phyloP scores from a whole-genome alignment of 108 stramenopile species.

The Nitzschia palea region DNA sequence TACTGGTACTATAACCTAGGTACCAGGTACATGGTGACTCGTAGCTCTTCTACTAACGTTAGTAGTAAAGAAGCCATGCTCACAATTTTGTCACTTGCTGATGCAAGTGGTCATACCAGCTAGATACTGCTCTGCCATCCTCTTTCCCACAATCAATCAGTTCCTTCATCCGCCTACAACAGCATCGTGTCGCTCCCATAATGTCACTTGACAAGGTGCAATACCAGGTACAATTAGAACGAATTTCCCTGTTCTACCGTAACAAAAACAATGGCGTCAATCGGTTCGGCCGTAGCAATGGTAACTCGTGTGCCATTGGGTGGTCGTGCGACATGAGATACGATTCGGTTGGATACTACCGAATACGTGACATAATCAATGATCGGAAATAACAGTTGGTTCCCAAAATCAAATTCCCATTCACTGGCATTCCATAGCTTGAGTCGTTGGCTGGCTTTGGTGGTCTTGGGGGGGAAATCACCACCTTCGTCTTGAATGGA shows the following conservation, averaged over 20 bases:
- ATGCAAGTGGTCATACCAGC: no score
- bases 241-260: conserved; percentile 14
- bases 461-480: conserved; percentile 3
- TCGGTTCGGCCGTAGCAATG: not conserved
- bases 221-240: no score
- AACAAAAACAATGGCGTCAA: not conserved
- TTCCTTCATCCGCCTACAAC: no score
- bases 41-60: no score
- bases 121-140: no score
- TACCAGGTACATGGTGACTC: no score
- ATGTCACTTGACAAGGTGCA: no score
- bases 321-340: conserved; percentile 15
- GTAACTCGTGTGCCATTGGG: conserved; percentile 4
- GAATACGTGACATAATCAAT: conserved; percentile 12
- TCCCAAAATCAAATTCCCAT: not conserved
- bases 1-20: no score
- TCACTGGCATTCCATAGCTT: not conserved
- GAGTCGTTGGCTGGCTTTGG: not conserved
- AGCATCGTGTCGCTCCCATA: no score
- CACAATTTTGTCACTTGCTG: no score
- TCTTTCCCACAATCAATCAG: no score
- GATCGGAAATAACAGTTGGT: conserved; percentile 1
- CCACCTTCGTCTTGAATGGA: conserved; percentile 11
- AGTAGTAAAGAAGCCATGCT: no score
- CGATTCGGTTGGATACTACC: not conserved